phyloP scores from a whole-genome alignment of 2,329 filamentous ascomycete species.

The Aspergillus sp. region DNA sequence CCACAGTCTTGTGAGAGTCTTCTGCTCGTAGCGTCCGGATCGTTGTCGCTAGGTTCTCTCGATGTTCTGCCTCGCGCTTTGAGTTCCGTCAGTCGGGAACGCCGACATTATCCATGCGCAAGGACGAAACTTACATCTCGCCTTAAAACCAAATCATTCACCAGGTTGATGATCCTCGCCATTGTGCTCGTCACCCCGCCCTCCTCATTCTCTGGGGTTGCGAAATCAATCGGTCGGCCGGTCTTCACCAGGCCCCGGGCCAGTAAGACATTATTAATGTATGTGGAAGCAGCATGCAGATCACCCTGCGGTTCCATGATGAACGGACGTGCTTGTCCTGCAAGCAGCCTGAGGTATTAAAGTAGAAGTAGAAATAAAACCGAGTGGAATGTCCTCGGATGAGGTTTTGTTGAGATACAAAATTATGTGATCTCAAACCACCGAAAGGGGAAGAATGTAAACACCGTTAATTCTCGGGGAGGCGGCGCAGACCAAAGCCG shows the following conservation, averaged over 20 bases:
- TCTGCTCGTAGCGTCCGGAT: slow-evolving; percentile 75
- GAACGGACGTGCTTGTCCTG: slow-evolving; percentile 24
- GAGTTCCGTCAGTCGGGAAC: slow-evolving; percentile 15
- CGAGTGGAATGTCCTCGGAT: slow-evolving; percentile 1
- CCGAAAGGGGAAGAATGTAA: slow-evolving; percentile 47
- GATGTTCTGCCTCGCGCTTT: slow-evolving; percentile 84
- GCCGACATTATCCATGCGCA: background rate
- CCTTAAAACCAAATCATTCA: slow-evolving; percentile 88
- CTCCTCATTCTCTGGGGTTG: slow-evolving; percentile 64
- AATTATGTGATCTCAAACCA: slow-evolving; percentile 14
- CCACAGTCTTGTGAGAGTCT: slow-evolving; percentile 68
- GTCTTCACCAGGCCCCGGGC: slow-evolving; percentile 62
- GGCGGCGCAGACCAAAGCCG: slow-evolving; percentile 20
- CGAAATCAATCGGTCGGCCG: slow-evolving; percentile 71
- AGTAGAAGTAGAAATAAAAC: slow-evolving; percentile 6
- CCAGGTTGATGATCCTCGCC: slow-evolving; percentile 83
- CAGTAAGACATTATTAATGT: slow-evolving; percentile 66
- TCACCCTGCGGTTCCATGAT: slow-evolving; percentile 47
- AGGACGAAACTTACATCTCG: slow-evolving; percentile 69
- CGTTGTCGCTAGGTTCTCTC: slow-evolving; percentile 76
- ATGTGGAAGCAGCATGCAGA: slow-evolving; percentile 61
- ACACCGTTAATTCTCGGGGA: slow-evolving; percentile 30
- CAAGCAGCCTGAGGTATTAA: slow-evolving; percentile 20
- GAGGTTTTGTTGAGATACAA: slow-evolving; percentile 1
- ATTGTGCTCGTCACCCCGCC: slow-evolving; percentile 66